Evolutionary conservation across 805 yeast species (phyloP).

Genomic region (Sugiyamaella qingdaonensis): DNA sequence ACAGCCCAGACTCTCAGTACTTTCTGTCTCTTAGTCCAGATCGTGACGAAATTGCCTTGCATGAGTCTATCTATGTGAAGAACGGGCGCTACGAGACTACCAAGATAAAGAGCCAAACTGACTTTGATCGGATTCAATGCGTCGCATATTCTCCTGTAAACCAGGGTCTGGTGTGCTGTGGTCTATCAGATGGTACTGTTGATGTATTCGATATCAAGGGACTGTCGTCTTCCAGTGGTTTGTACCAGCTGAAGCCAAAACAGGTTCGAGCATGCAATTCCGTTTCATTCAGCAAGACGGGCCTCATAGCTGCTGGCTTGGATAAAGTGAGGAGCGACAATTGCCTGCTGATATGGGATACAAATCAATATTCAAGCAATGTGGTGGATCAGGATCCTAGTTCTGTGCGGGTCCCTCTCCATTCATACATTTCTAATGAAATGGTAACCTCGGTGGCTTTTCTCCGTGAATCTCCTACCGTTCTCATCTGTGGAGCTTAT

Average conservation of each 20-base stretch:
- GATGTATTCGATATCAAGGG: constrained; percentile 56
- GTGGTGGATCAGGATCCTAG: constrained; percentile 16
- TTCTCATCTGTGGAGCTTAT: constrained; percentile 67
- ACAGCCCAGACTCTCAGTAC: constrained; percentile 49
- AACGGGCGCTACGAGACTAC: constrained; percentile 26
- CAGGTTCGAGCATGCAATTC: constrained; percentile 74
- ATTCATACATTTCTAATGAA: constrained; percentile 65
- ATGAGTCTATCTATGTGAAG: constrained; percentile 28
- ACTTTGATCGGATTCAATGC: constrained; percentile 67
- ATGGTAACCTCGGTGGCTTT: constrained; percentile 66
- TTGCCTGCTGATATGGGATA: constrained; percentile 76
- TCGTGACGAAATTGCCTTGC: constrained; percentile 70
- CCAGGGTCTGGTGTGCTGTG: constrained; percentile 62
- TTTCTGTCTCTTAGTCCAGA: constrained; percentile 70
- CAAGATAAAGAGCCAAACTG: constrained; percentile 36
- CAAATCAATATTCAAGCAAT: constrained; percentile 35
- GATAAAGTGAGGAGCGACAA: constrained; percentile 75
- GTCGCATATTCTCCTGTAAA: constrained; percentile 53
- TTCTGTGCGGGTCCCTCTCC: constrained; percentile 18
- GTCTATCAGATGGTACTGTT: constrained; percentile 66
- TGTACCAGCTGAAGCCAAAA: constrained; percentile 50
- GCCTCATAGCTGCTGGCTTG: constrained; percentile 69
- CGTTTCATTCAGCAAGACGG: constrained; percentile 60
- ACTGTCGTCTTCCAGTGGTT: constrained; percentile 29
- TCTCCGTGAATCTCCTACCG: constrained; percentile 50